Evolutionary conservation across 2,329 filamentous ascomycete genomes (phyloP).

Genomic region (Trichophaea hybrida): DNA sequence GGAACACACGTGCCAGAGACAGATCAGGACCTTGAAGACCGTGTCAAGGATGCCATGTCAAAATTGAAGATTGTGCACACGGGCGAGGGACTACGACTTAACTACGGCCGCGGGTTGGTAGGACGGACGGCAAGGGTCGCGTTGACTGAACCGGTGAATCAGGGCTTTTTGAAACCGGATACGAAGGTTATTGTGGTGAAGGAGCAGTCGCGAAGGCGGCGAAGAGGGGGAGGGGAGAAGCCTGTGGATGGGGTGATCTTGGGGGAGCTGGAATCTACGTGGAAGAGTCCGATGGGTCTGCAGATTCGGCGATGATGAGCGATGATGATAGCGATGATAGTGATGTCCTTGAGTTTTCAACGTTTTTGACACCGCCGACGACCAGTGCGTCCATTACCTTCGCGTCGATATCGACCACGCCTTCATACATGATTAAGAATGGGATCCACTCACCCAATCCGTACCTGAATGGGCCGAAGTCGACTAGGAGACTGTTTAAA

Average conservation of each 20-base stretch:
- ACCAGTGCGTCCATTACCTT: conserved; percentile 12
- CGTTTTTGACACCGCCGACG: conserved; percentile 18
- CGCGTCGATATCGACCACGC: conserved; percentile 15
- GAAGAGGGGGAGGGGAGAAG: conserved; percentile 41
- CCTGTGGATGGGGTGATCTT: conserved; percentile 30
- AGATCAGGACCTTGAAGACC: conserved; percentile 41
- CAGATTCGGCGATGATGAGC: not conserved
- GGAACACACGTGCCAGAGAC: conserved; percentile 63
- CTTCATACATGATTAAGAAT: conserved; percentile 14
- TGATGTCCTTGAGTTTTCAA: conserved; percentile 44
- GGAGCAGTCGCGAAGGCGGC: conserved; percentile 35
- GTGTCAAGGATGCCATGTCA: conserved; percentile 56
- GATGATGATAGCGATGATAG: conserved; percentile 28
- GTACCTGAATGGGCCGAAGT: not conserved
- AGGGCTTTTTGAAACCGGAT: conserved; percentile 60
- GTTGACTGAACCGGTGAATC: conserved; percentile 86
- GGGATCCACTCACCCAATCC: conserved; percentile 17
- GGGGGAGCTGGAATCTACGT: conserved; percentile 9
- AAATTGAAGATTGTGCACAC: conserved; percentile 64
- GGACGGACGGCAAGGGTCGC: conserved; percentile 56
- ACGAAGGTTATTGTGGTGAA: conserved; percentile 66
- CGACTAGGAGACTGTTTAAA: conserved; percentile 15
- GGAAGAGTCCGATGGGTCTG: conserved; percentile 2
- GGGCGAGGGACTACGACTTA: conserved; percentile 66
- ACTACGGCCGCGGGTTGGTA: conserved; percentile 45